phyloP scores from a whole-genome alignment of 2,329 filamentous ascomycete genomes.

The Sporothrix schenckii region DNA sequence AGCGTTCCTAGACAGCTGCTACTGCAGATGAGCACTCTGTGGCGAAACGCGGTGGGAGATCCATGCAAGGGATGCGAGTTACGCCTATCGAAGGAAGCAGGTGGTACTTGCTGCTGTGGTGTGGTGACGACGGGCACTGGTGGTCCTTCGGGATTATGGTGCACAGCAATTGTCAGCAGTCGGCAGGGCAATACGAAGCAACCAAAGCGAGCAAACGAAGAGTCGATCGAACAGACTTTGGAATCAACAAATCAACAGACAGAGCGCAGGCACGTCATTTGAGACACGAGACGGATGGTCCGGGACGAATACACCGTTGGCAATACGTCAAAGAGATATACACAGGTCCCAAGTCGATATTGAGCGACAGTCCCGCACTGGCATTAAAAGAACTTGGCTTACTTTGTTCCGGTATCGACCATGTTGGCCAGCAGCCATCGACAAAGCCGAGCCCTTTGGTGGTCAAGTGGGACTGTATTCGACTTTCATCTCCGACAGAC shows the following conservation, averaged over 20 bases:
- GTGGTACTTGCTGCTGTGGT: conserved; percentile 14
- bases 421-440: background rate
- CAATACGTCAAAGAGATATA: background rate
- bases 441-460: background rate
- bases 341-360: background rate
- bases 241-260: background rate
- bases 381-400: background rate
- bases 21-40: background rate
- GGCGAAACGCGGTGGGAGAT: background rate
- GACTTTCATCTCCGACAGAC: background rate
- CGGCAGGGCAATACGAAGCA: background rate
- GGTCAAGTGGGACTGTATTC: background rate
- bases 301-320: conserved; percentile 17
- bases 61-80: conserved; percentile 8
- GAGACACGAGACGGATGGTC: background rate
- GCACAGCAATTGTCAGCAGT: background rate
- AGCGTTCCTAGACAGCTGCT: conserved; percentile 31
- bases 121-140: background rate
- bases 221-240: background rate
- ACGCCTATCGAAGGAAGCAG: background rate
- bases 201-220: background rate
- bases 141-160: background rate
- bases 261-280: background rate
- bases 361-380: background rate
- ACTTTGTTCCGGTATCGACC: background rate